These are phyloP conservation scores for Caloboletus firmus DNA, from an alignment of 1,284 basidiomycete genomes.

Conservation along the genomic window DNA sequence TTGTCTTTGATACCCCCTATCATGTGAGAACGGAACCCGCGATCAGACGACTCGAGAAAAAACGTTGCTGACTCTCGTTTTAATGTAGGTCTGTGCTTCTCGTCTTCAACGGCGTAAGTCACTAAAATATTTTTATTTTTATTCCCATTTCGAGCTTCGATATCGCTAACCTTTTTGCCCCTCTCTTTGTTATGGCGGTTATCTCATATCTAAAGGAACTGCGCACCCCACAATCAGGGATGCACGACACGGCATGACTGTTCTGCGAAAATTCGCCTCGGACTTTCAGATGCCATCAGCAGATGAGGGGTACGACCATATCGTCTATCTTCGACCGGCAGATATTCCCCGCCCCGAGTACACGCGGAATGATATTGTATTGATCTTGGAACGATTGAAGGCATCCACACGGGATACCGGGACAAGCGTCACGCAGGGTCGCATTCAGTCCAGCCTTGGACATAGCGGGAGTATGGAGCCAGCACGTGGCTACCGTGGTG, in stretches of 20 bases:
- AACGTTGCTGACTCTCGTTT: slow-evolving; percentile 14
- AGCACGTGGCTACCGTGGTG: slow-evolving; percentile 28
- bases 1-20: slow-evolving; percentile 72
- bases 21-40: slow-evolving; percentile 50
- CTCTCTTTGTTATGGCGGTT: not conserved
- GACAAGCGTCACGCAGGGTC: slow-evolving; percentile 5
- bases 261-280: slow-evolving; percentile 60
- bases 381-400: slow-evolving; percentile 52
- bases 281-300: slow-evolving; percentile 54
- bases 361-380: slow-evolving; percentile 49
- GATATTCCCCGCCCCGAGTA: slow-evolving; percentile 52
- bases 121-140: slow-evolving; percentile 20
- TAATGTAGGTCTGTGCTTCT: slow-evolving; percentile 19
- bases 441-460: slow-evolving; percentile 7
- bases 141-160: not conserved
- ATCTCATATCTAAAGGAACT: slow-evolving; percentile 44
- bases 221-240: slow-evolving; percentile 69
- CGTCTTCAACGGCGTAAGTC: slow-evolving; percentile 24
- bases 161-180: slow-evolving; percentile 3
- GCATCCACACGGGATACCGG: slow-evolving; percentile 25
- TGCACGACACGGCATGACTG: slow-evolving; percentile 51
- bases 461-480: slow-evolving; percentile 12
- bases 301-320: slow-evolving; percentile 60
- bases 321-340: slow-evolving; percentile 51
- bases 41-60: not conserved